Evolutionary conservation across 352 stramenopile genomes (phyloP).

Genomic region (Phytopythium boreale): DNA sequence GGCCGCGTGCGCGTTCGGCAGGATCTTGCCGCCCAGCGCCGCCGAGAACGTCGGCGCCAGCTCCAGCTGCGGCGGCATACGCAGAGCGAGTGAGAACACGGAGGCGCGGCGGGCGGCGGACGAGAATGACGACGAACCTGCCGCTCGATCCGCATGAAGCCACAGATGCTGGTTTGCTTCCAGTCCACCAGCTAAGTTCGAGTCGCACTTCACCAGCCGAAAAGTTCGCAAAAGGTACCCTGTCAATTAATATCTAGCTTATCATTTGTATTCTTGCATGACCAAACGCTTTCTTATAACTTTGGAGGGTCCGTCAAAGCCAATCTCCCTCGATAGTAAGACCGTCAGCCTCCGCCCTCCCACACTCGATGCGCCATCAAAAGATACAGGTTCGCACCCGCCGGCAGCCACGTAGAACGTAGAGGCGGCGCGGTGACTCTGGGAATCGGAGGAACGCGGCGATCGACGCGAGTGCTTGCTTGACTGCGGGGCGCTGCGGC

Average conservation of each 20-base stretch:
- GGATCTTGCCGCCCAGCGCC: constrained; percentile 62
- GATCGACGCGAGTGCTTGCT: background rate
- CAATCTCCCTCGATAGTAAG: no score
- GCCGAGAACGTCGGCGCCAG: constrained; percentile 54
- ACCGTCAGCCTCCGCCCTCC: no score
- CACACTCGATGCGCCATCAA: background rate
- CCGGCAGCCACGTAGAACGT: background rate
- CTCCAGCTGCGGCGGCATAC: constrained; percentile 41
- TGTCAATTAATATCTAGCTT: no score
- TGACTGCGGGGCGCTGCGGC: background rate
- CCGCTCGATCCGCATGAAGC: background rate
- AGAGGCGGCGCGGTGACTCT: background rate
- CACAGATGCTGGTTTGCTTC: no score
- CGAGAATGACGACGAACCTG: background rate
- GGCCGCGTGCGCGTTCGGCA: constrained; percentile 64
- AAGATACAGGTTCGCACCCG: background rate
- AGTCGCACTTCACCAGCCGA: no score
- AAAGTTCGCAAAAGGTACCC: no score
- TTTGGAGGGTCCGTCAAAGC: no score
- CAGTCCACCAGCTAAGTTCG: no score
- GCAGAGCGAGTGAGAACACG: no score
- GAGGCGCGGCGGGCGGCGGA: background rate
- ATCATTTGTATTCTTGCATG: no score
- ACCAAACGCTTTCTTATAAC: no score
- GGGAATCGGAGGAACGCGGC: background rate